Percentiles rank a stretch among this genome's conserved stretches.
Conservation (phyloP, 768 basidiomycete species). For the Tulasnella sp. region DNA sequence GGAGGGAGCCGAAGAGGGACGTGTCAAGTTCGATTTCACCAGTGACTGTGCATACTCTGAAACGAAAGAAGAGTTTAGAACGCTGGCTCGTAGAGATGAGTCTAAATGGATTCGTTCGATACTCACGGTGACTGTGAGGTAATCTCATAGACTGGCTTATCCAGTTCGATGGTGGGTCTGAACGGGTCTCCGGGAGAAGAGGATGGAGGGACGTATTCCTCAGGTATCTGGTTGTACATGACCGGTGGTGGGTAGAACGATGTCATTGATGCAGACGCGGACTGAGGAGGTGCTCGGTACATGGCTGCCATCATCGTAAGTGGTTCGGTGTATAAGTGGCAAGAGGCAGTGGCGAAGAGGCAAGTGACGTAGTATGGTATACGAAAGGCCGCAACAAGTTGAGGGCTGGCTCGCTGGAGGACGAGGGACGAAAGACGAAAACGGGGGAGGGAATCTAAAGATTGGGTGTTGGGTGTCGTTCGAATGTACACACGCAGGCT, state of each 20-base stretch:
- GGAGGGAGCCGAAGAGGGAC: constrained; percentile 5
- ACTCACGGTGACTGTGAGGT: constrained; percentile 11
- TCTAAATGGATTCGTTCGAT: too few relatives aligned
- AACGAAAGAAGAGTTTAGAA: neutral
- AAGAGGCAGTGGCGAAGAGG: too few relatives aligned
- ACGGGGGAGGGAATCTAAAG: too few relatives aligned
- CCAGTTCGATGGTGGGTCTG: constrained; percentile 10
- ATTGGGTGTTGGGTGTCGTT: too few relatives aligned
- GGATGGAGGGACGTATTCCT: constrained; percentile 13
- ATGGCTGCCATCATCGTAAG: constrained; percentile 4
- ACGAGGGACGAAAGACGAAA: too few relatives aligned
- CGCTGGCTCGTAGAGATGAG: neutral
- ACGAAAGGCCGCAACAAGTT: too few relatives aligned
- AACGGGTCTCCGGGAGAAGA: constrained; percentile 14
- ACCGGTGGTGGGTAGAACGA: constrained; percentile 9
- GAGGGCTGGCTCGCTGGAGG: too few relatives aligned
- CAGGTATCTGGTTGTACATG: constrained; percentile 11
- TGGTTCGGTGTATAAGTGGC: neutral
- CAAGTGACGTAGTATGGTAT: too few relatives aligned
- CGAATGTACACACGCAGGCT: too few relatives aligned
- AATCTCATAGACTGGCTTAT: constrained; percentile 13
- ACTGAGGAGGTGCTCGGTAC: neutral
- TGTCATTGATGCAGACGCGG: constrained; percentile 9
- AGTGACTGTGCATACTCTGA: constrained; percentile 11
- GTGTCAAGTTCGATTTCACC: constrained; percentile 15